phyloP scores from a whole-genome alignment of 176 grass and related monocot genomes.

The Oryza punctata region DNA sequence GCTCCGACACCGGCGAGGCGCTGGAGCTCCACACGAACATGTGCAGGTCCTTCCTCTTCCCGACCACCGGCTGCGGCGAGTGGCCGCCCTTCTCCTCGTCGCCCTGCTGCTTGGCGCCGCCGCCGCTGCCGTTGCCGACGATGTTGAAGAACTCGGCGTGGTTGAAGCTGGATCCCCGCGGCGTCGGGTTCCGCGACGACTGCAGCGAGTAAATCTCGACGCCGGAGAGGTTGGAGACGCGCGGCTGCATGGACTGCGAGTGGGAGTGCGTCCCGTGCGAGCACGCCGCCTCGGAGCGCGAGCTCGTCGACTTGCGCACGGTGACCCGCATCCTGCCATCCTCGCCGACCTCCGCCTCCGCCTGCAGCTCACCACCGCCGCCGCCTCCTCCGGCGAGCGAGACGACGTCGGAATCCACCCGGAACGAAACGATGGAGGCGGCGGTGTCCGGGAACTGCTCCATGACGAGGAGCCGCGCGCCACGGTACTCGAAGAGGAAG shows the following conservation, averaged over 20 bases:
- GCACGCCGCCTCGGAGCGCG: constrained; percentile 55
- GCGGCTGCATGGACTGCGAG: constrained; percentile 48
- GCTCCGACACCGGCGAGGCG: constrained; percentile 38
- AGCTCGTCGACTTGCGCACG: constrained; percentile 80
- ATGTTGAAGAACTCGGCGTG: constrained; percentile 92
- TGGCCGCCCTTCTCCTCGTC: constrained; percentile 73
- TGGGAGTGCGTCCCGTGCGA: constrained; percentile 59
- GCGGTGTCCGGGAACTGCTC: constrained; percentile 86
- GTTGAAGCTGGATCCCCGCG: constrained; percentile 82
- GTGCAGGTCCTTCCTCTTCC: constrained; percentile 70
- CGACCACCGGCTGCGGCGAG: constrained; percentile 38
- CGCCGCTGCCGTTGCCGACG: constrained; percentile 52
- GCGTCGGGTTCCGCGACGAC: constrained; percentile 91
- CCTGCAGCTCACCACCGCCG: constrained; percentile 44
- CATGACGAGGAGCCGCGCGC: constrained; percentile 53
- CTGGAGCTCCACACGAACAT: constrained; percentile 77
- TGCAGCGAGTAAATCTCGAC: constrained; percentile 93
- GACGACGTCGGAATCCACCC: constrained; percentile 87
- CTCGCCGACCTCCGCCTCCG: constrained; percentile 53
- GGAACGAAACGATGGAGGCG: constrained; percentile 74
- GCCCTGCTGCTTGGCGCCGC: constrained; percentile 10
- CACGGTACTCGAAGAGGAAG: constrained; percentile 82
- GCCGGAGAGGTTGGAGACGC: constrained; percentile 80
- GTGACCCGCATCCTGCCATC: constrained; percentile 63
- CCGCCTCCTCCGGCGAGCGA: constrained; percentile 58